Percentiles rank a stretch among this genome's conserved stretches.
phyloP scores from a whole-genome alignment of 2,329 filamentous ascomycete species.

The Botrytis byssoidea region DNA sequence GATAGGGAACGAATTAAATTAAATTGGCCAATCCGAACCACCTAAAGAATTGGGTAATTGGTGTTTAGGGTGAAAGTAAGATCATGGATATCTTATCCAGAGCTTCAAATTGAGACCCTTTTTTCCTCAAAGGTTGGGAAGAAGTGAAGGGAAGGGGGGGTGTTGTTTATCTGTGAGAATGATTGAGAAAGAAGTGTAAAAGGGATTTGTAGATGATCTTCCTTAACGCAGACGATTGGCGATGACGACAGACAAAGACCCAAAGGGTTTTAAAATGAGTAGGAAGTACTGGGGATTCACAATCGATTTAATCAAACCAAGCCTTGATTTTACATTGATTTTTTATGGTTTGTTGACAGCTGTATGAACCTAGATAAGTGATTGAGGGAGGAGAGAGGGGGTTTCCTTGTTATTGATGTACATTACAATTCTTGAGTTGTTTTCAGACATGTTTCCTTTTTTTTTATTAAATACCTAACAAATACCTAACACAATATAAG shows the following conservation, averaged over 20 bases:
- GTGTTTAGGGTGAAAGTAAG: background rate
- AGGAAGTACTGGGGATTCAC: background rate
- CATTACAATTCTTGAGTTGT: background rate
- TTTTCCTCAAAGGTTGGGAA: background rate
- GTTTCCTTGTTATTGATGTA: constrained; percentile 9
- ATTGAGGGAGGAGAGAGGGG: background rate
- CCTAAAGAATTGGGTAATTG: constrained; percentile 5
- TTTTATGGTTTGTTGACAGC: background rate
- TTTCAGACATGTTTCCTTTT: constrained; percentile 6
- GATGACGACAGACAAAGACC: constrained; percentile 19
- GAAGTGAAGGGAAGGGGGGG: background rate
- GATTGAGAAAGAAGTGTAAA: background rate
- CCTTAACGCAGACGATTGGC: background rate
- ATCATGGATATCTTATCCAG: background rate
- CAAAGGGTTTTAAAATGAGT: background rate
- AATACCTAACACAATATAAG: background rate
- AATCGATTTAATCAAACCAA: background rate
- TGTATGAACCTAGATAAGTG: background rate
- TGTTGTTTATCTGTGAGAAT: background rate
- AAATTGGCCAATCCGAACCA: constrained; percentile 6
- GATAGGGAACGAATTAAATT: constrained; percentile 15
- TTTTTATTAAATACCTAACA: background rate
- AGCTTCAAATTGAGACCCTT: background rate
- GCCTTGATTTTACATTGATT: constrained; percentile 3
- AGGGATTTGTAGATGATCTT: background rate